phyloP scores from a whole-genome alignment of 2,329 filamentous ascomycete genomes.

The Paecilomyces formosus region DNA sequence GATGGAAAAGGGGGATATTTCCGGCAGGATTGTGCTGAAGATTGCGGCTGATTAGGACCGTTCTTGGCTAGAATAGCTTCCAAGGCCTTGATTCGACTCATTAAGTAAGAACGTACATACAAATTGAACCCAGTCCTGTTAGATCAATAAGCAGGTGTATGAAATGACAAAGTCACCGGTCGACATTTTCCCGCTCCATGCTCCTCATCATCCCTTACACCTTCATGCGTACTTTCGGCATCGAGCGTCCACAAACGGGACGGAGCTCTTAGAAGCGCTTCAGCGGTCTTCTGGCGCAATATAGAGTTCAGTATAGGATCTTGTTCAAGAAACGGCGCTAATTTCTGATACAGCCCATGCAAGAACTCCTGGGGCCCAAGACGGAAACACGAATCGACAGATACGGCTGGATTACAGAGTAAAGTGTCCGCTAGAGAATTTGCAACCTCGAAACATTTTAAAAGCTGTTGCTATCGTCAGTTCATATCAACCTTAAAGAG shows the following conservation, averaged over 20 bases:
- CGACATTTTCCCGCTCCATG: neutral
- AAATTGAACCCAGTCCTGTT: neutral
- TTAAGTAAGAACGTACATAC: neutral
- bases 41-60: slow-evolving; percentile 18
- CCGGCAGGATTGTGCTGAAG: slow-evolving; percentile 37
- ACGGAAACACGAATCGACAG: slow-evolving; percentile 6
- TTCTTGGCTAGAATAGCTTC: neutral
- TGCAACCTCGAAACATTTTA: slow-evolving; percentile 25
- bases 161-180: neutral
- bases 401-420: slow-evolving; percentile 9
- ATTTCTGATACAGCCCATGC: slow-evolving; percentile 22
- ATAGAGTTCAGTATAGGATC: slow-evolving; percentile 18
- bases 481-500: neutral
- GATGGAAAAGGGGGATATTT: slow-evolving; percentile 38
- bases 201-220: neutral
- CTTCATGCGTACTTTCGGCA: neutral
- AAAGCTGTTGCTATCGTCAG: slow-evolving; percentile 10
- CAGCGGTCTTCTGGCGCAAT: slow-evolving; percentile 19
- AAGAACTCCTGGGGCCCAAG: slow-evolving; percentile 20
- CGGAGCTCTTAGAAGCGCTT: slow-evolving; percentile 18
- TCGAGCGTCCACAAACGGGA: slow-evolving; percentile 12
- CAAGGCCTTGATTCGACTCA: neutral
- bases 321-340: slow-evolving; percentile 19
- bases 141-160: neutral
- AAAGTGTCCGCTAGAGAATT: slow-evolving; percentile 23